Conservation (phyloP, 129 eudicot genomes). For the Deinandra increscens region DNA sequence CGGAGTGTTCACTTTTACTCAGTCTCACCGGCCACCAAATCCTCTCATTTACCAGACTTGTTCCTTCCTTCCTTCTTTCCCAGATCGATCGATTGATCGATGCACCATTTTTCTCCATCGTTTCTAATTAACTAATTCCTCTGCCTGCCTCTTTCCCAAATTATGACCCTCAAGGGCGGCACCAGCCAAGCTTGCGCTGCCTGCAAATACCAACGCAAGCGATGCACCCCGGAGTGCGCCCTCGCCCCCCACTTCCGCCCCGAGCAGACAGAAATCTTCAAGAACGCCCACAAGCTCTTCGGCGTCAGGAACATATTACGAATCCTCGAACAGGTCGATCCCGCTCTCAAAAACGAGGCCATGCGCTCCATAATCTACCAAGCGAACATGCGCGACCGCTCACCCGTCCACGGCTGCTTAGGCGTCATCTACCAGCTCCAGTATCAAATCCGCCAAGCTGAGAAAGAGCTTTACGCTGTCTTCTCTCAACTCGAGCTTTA, state of each 20-base stretch:
- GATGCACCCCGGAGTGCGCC: constrained; percentile 71
- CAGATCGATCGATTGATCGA: too few relatives aligned
- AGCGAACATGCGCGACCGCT: constrained; percentile 56
- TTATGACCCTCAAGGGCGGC: constrained; percentile 87
- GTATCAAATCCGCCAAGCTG: constrained; percentile 36
- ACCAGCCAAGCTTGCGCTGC: constrained; percentile 94
- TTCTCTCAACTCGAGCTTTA: constrained; percentile 43
- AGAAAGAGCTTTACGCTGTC: constrained; percentile 62
- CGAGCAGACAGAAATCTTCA: constrained; percentile 70
- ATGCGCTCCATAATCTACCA: constrained; percentile 70
- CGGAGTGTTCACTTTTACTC: constrained; percentile 48
- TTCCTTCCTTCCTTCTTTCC: too few relatives aligned
- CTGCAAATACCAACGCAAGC: constrained; percentile 77
- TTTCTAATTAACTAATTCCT: too few relatives aligned
- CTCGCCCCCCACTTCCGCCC: constrained; percentile 92
- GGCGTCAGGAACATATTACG: constrained; percentile 67
- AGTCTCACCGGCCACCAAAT: constrained; percentile 58
- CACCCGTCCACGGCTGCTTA: constrained; percentile 72
- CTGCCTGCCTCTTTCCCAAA: too few relatives aligned
- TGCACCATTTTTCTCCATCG: neutral
- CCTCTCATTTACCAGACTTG: constrained; percentile 32
- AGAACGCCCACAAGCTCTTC: constrained; percentile 63
- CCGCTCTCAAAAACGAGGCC: constrained; percentile 46
- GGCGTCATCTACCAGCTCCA: constrained; percentile 44
- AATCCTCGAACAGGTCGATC: constrained; percentile 51